These are phyloP conservation scores for Helicocarpus griseus DNA, from an alignment of 2,329 filamentous ascomycete genomes.

Conservation along the genomic window DNA sequence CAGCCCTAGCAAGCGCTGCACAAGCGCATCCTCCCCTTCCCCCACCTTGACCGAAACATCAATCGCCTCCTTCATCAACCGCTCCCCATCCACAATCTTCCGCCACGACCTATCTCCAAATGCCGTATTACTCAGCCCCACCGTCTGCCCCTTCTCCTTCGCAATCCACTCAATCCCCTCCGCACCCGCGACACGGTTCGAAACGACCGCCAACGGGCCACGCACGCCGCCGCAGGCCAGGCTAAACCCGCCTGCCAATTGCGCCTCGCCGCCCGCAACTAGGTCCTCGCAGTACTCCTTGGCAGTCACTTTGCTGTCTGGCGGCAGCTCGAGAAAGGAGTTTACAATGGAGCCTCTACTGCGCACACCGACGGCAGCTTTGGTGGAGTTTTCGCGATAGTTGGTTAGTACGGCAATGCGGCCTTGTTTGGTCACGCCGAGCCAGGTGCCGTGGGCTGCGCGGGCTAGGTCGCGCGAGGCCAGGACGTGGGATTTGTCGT, in stretches of 20 bases:
- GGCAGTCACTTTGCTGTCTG: slow-evolving; percentile 31
- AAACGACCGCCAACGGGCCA: slow-evolving; percentile 49
- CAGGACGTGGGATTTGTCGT: slow-evolving; percentile 45
- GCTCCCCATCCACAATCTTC: slow-evolving; percentile 51
- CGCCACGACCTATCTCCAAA: slow-evolving; percentile 52
- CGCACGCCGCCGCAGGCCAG: slow-evolving; percentile 49
- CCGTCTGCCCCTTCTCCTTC: slow-evolving; percentile 39
- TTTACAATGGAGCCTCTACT: slow-evolving; percentile 53
- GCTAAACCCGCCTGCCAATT: slow-evolving; percentile 52
- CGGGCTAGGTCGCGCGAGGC: slow-evolving; percentile 54
- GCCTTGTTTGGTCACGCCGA: slow-evolving; percentile 52
- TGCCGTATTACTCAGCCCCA: slow-evolving; percentile 52
- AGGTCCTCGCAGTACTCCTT: slow-evolving; percentile 45
- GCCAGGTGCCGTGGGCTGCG: slow-evolving; percentile 52
- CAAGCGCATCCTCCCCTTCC: slow-evolving; percentile 40
- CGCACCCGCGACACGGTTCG: slow-evolving; percentile 48
- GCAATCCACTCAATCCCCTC: slow-evolving; percentile 45
- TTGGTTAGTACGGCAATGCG: slow-evolving; percentile 55
- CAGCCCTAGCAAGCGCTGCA: slow-evolving; percentile 43
- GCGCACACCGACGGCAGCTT: slow-evolving; percentile 36
- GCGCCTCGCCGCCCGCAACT: slow-evolving; percentile 44
- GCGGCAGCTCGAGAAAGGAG: slow-evolving; percentile 44
- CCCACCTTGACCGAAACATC: slow-evolving; percentile 31
- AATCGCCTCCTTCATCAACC: slow-evolving; percentile 42
- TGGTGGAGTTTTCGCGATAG: slow-evolving; percentile 46